Base-by-base conservation (phyloP, 164 flowering plant genomes). In the Sedum album region DNA sequence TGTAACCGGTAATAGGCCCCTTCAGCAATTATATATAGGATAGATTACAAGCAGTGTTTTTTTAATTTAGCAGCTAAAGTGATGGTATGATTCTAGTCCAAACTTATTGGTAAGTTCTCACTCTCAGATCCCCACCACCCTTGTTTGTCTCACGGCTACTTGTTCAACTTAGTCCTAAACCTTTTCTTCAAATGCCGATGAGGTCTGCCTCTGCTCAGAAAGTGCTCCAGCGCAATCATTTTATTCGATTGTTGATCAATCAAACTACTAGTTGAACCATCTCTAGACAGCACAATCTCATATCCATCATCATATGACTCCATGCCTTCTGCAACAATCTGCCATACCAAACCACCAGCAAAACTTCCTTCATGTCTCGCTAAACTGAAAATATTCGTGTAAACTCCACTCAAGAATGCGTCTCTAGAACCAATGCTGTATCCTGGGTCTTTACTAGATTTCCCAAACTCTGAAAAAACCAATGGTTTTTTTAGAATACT, bases 251-350 rank as follows among this genome's bases (percentile, higher is more conserved):
- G 80, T 14, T 72, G 73, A 66, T 75, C 51, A 53, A 80, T 75
- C 60, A 76, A 18, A 21, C 21, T 26, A 6, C 23, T 28, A 10
- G 81, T 78, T 20, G 79, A 70, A 5, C 60, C 67, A n/a, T 60
- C 66, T 26, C 71, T 55, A 5, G 69, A 38, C 18, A 80, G 26
- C 10, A 80, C 73, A 23, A 80, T 70, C 65, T 76, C 79, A 25
- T 77, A 76, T 1, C 81, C 83, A 72, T 80, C 83, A 14, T 64
- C 14, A 41, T 26, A 76, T 0, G 75, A 14, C 10, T 78, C 79
- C 79, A 78, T 76, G 6, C 76, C 79, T 68, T 76, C 71, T 4
- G 71, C 74, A 74, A 80, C 14, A 17, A 80, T 2, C n/a, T n/a
- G n/a, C n/a, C n/a, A n/a, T n/a, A n/a, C n/a, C n/a, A n/a, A n/a